These are phyloP conservation scores for Rhodosporidiobolus sp. DNA, from an alignment of 768 basidiomycete genomes.

Conservation along the genomic window DNA sequence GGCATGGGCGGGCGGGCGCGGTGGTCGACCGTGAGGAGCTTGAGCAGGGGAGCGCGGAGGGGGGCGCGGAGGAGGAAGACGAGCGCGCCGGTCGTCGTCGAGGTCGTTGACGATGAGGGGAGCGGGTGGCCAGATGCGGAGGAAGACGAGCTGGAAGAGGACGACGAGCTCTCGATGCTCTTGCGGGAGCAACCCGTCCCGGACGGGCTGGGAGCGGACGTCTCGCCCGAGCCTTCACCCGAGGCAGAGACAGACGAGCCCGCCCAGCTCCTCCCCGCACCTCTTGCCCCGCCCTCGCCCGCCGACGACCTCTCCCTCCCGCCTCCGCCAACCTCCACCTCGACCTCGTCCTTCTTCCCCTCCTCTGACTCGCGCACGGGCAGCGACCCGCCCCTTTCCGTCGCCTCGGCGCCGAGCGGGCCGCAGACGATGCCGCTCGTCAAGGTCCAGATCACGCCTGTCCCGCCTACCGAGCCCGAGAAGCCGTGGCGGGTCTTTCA, in stretches of 20 bases:
- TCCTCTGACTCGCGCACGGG: background rate
- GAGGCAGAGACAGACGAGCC: background rate
- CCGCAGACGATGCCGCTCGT: constrained; percentile 2
- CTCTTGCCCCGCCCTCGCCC: background rate
- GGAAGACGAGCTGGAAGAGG: background rate
- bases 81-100: background rate
- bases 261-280: background rate
- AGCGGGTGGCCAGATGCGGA: background rate
- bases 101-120: background rate
- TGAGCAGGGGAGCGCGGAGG: background rate
- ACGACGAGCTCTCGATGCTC: background rate
- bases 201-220: too few species aligned
- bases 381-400: background rate
- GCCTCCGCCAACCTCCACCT: background rate
- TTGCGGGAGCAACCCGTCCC: too few species aligned
- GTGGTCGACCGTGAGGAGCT: background rate
- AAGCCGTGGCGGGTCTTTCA: constrained; percentile 10
- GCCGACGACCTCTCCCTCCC: background rate
- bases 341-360: background rate
- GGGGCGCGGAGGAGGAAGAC: background rate
- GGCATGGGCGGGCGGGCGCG: background rate
- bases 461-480: constrained; percentile 6
- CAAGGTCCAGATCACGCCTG: constrained; percentile 9
- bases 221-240: too few species aligned
- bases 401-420: background rate